A percentile compares a stretch with the other conserved stretches of the same genome.
These are phyloP conservation scores for Fragaria ananassa DNA, from an alignment of 306 rosid species.

Conservation along the genomic window DNA sequence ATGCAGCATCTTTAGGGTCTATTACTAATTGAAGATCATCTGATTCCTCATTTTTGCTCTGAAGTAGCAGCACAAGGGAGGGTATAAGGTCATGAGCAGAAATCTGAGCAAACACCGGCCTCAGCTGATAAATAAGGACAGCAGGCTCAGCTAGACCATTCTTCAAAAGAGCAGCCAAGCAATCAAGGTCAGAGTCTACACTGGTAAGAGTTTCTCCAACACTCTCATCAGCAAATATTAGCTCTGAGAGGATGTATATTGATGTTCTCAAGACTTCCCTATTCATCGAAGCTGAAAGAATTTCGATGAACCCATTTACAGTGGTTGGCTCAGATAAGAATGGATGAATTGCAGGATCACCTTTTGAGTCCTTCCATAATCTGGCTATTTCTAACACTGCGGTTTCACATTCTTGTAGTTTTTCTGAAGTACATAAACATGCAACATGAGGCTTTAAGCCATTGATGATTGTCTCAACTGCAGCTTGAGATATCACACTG, in stretches of 20 bases:
- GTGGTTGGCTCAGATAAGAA: conserved; percentile 66
- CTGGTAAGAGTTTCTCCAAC: conserved; percentile 70
- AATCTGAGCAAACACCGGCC: conserved; percentile 65
- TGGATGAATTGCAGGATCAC: conserved; percentile 61
- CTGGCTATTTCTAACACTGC: conserved; percentile 64
- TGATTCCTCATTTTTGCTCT: conserved; percentile 47
- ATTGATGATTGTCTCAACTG: conserved; percentile 63
- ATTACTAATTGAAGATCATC: conserved; percentile 61
- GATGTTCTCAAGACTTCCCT: conserved; percentile 72
- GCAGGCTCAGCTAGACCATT: conserved; percentile 80
- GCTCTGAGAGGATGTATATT: conserved; percentile 69
- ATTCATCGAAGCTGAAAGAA: conserved; percentile 65
- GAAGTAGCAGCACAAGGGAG: conserved; percentile 54
- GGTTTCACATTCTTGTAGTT: conserved; percentile 69
- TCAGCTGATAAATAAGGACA: conserved; percentile 71
- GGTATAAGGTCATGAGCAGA: conserved; percentile 67
- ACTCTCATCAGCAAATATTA: conserved; percentile 53
- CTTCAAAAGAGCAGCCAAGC: conserved; percentile 71
- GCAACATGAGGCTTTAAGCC: conserved; percentile 62
- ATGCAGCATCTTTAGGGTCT: conserved; percentile 70
- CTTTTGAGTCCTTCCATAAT: conserved; percentile 78
- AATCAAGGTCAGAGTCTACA: conserved; percentile 85
- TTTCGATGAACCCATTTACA: conserved; percentile 75
- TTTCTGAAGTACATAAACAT: conserved; percentile 73
- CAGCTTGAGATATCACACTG: conserved; percentile 82